Conservation (phyloP, 148 eudicot genomes). For the Silene uniflora region DNA sequence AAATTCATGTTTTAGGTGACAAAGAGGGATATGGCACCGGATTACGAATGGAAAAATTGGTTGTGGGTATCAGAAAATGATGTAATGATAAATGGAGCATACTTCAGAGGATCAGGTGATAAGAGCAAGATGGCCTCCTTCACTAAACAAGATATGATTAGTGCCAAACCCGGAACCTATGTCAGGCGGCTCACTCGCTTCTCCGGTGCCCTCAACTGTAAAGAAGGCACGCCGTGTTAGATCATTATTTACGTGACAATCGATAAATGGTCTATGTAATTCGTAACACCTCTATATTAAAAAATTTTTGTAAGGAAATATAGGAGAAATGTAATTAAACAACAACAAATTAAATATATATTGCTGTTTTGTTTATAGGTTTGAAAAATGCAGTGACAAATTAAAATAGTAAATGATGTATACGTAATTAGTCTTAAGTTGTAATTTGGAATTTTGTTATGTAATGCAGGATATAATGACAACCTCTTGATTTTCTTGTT, state of each 20-base stretch:
- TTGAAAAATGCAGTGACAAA: no score
- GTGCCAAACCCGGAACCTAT: slow-evolving; percentile 37
- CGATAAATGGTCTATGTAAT: background rate
- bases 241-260: background rate
- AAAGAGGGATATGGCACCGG: slow-evolving; percentile 42
- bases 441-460: background rate
- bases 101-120: slow-evolving; percentile 40
- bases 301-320: background rate
- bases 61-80: slow-evolving; percentile 48
- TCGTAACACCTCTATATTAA: no score
- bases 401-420: no score
- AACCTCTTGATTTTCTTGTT: no score
- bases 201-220: slow-evolving; percentile 41
- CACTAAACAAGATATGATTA: slow-evolving; percentile 24
- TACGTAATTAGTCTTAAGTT: background rate
- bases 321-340: background rate
- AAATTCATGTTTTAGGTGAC: slow-evolving; percentile 34
- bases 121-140: background rate
- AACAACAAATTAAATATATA: background rate
- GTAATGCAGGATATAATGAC: no score
- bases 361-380: no score
- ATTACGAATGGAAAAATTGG: slow-evolving; percentile 52
- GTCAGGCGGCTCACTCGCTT: slow-evolving; percentile 39
- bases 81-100: slow-evolving; percentile 45
- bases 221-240: background rate